Percentiles rank a stretch among this genome's conserved stretches.
Evolutionary conservation across 2,329 filamentous ascomycete species (phyloP).

Genomic region (Dactylonectria macrodidyma): DNA sequence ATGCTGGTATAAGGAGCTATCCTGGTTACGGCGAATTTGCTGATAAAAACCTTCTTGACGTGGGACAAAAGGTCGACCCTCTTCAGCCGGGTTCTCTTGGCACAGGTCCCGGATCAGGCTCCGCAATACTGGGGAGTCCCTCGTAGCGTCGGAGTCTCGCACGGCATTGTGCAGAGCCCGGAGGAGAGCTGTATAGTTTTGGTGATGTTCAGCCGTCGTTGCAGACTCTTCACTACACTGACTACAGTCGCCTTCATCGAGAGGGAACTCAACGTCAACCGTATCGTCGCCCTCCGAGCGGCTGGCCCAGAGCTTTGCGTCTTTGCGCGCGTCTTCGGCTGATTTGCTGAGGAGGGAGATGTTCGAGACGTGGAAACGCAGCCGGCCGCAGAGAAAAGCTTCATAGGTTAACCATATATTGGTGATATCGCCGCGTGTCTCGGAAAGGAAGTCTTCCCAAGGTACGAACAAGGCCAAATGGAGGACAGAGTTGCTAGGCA

Average conservation of each 20-base stretch:
- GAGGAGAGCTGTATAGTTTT: conserved; percentile 28
- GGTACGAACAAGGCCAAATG: conserved; percentile 28
- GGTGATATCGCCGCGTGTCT: conserved; percentile 19
- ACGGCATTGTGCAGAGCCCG: conserved; percentile 27
- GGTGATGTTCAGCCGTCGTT: conserved; percentile 24
- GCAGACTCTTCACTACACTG: conserved; percentile 10
- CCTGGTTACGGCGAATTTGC: conserved; percentile 25
- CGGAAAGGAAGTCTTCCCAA: conserved; percentile 26
- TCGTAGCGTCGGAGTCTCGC: conserved; percentile 29
- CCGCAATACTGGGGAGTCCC: conserved; percentile 22
- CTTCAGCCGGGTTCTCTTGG: conserved; percentile 18
- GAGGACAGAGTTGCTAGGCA: conserved; percentile 27
- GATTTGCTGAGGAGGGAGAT: conserved; percentile 32
- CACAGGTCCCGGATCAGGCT: conserved; percentile 21
- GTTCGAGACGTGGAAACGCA: conserved; percentile 22
- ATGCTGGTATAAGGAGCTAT: too few relatives aligned
- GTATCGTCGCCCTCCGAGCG: conserved; percentile 9
- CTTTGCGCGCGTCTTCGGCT: conserved; percentile 24
- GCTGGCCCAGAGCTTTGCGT: conserved; percentile 23
- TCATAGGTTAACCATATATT: conserved; percentile 21
- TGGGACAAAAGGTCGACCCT: conserved; percentile 23
- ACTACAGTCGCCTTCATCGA: conserved; percentile 18
- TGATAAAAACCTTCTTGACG: conserved; percentile 25
- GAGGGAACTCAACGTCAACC: conserved; percentile 19
- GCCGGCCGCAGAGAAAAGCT: conserved; percentile 14